phyloP scores from a whole-genome alignment of 257 asterid species.

The Buddleja alternifolia region DNA sequence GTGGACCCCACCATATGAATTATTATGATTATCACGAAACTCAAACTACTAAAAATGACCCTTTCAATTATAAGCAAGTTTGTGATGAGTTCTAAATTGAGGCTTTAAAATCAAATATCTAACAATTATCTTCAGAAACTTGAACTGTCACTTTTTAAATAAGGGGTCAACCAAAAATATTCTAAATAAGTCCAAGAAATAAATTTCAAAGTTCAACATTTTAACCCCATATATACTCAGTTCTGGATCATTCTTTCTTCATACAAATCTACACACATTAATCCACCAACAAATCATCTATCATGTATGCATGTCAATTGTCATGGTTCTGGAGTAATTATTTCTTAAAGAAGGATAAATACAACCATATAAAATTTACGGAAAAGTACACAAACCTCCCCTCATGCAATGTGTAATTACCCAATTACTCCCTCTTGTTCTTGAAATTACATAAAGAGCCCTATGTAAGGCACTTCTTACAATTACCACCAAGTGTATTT shows the following conservation, averaged over 20 bases:
- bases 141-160: background rate
- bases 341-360: background rate
- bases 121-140: background rate
- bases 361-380: too few species aligned
- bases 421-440: too few species aligned
- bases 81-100: background rate
- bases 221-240: background rate
- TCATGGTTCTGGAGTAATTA: background rate
- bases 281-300: conserved; percentile 9
- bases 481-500: too few species aligned
- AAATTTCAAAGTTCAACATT: conserved; percentile 5
- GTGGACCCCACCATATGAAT: too few species aligned
- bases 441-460: too few species aligned
- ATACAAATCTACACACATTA: background rate
- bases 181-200: background rate
- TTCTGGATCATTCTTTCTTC: conserved; percentile 12
- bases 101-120: background rate
- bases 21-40: too few species aligned
- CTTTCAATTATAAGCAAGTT: background rate
- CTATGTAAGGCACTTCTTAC: too few species aligned
- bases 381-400: too few species aligned
- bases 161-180: background rate
- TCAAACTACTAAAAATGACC: too few species aligned
- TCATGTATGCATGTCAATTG: background rate
- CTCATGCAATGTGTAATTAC: too few species aligned